Conservation (phyloP, 148 eudicot genomes). For the Diospyros lotus region DNA sequence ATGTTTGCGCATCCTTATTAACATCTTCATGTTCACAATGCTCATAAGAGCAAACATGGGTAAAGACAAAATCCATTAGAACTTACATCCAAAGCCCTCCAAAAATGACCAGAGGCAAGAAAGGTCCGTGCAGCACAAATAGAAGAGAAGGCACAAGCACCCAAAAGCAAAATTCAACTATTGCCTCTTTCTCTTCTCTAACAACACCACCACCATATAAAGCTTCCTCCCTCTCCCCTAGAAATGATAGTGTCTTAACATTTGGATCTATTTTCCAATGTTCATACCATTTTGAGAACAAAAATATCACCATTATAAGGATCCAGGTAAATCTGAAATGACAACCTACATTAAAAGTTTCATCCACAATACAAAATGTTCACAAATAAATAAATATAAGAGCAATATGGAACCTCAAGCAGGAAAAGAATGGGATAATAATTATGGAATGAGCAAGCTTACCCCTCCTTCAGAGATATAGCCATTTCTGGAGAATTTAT, state of each 20-base stretch:
- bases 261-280: no score
- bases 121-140: not conserved
- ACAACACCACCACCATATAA: not conserved
- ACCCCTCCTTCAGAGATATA: slow-evolving; percentile 36
- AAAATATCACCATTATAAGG: not conserved
- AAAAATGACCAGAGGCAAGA: not conserved
- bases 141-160: not conserved
- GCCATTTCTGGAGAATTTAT: slow-evolving; percentile 19
- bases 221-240: not conserved
- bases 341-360: not conserved
- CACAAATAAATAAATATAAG: not conserved
- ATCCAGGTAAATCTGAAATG: not conserved
- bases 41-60: not conserved
- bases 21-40: no score
- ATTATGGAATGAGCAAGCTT: slow-evolving; percentile 15
- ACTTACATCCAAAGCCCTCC: not conserved
- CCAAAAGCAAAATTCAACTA: not conserved
- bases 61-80: not conserved
- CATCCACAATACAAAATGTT: slow-evolving; percentile 1
- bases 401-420: not conserved
- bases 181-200: not conserved
- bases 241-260: not conserved
- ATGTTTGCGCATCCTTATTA: no score
- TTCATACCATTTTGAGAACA: no score
- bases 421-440: not conserved